Percentiles rank a stretch among this genome's conserved stretches.
Evolutionary conservation across 2,329 filamentous ascomycete species (phyloP).

Genomic region (Talaromyces islandicus): DNA sequence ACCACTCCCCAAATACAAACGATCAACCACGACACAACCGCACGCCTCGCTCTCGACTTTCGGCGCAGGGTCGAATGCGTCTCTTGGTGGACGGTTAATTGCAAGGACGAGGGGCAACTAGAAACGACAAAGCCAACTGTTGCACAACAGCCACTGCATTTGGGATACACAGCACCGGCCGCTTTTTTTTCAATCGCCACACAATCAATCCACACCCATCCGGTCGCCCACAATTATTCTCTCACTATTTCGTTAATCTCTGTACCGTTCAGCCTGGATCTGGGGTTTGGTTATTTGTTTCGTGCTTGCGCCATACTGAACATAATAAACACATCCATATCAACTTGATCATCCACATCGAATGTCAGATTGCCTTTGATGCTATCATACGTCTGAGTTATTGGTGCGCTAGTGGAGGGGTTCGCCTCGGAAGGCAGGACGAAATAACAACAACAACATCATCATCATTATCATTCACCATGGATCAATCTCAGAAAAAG

Average conservation of each 20-base stretch:
- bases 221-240: neutral
- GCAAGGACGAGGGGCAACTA: neutral
- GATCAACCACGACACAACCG: neutral
- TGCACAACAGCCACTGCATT: neutral
- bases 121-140: neutral
- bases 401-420: neutral
- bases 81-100: neutral
- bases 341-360: neutral
- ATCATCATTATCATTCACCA: neutral
- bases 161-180: neutral
- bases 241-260: neutral
- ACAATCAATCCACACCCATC: neutral
- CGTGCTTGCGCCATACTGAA: neutral
- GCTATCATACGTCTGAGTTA: neutral
- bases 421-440: neutral
- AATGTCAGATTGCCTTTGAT: neutral
- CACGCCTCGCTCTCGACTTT: neutral
- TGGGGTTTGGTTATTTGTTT: neutral
- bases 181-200: neutral
- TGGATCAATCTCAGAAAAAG: conserved; percentile 6
- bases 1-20: neutral
- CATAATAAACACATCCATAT: neutral
- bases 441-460: neutral
- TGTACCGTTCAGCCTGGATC: neutral
- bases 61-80: neutral